Evolutionary conservation across 495 filamentous ascomycete species (phyloP), one percentile per base, ranked within the genome.

Genomic region (Venustampulla echinocandica): DNA sequence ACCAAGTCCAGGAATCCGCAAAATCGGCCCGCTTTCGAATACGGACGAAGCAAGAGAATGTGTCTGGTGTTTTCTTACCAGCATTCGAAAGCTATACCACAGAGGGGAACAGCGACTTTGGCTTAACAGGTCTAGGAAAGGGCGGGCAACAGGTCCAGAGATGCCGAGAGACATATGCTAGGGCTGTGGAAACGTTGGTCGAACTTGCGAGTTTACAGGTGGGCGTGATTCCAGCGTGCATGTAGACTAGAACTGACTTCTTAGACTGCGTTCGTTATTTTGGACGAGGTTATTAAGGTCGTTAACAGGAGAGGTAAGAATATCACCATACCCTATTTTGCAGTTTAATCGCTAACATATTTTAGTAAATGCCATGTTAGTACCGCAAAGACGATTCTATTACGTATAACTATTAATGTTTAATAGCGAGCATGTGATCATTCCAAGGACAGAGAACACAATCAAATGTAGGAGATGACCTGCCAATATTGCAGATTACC

Each of bases 251-350:
- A 34, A 10, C 20, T 46, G 9, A 42, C 40, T 48, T 25, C 9
- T 4, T 57, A 88, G 80, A 99, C 92, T 55, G 93, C 92, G 4
- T 99, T 99, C 60, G 85, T 99, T 30, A 96, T 95, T 52, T 63
- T 99, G 50, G 92, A 99, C 61, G 93, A 97, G 60, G 93, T 99
- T 44, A 99, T 99, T 66, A 99, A 99, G 73, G 86, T 96, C 20
- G 92, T 99, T 24, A 99, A 97, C 64, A 80, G 92, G 51, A 83
- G 92, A 86, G 83, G 81, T 82, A 68, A 64, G 75, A 19, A n/a
- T n/a, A n/a, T n/a, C n/a, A n/a, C n/a, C 14, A 13, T 7, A 30
- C 15, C 19, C 20, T 15, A n/a, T 23, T 40, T 4, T 35, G 9
- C 17, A 39, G 24, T 27, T 24, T 41, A 42, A 27, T 46, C 43